phyloP scores from a whole-genome alignment of 2,329 filamentous ascomycete species.

The Cadophora sp. region DNA sequence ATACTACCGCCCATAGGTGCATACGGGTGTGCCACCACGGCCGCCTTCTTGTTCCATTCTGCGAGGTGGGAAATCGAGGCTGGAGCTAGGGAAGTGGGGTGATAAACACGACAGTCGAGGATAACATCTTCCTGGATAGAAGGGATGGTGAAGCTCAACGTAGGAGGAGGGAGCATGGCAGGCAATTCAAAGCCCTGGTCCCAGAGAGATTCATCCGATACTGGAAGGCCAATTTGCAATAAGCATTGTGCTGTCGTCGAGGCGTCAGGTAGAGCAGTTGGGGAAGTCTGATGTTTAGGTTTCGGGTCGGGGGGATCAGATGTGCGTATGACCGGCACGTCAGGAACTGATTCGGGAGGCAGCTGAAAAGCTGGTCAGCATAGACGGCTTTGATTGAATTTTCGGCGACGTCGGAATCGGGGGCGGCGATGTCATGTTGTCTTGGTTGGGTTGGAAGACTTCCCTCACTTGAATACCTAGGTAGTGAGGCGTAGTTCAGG shows the following conservation, averaged over 20 bases:
- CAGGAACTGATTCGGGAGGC: not conserved
- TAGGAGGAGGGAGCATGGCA: constrained; percentile 62
- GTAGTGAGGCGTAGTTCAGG: not conserved
- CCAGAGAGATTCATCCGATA: constrained; percentile 33
- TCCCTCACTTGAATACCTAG: not conserved
- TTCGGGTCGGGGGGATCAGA: not conserved
- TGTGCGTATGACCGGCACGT: not conserved
- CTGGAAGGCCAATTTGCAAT: constrained; percentile 15
- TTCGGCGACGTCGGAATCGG: not conserved
- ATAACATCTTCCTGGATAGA: constrained; percentile 79
- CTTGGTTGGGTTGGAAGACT: not conserved
- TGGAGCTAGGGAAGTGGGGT: constrained; percentile 58
- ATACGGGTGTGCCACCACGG: constrained; percentile 88
- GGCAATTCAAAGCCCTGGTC: constrained; percentile 27
- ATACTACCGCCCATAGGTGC: constrained; percentile 84
- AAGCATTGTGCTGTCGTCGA: constrained; percentile 23
- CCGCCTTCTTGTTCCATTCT: constrained; percentile 54
- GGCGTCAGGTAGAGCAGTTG: not conserved
- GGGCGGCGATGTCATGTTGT: not conserved
- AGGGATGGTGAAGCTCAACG: constrained; percentile 77
- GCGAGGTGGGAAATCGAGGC: constrained; percentile 32
- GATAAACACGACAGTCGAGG: constrained; percentile 85
- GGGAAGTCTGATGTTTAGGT: not conserved
- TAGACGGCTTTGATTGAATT: not conserved
- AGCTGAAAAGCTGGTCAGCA: not conserved